Evolutionary conservation across 2,329 filamentous ascomycete species (phyloP).

Genomic region (Colletotrichum neosansevieriae): DNA sequence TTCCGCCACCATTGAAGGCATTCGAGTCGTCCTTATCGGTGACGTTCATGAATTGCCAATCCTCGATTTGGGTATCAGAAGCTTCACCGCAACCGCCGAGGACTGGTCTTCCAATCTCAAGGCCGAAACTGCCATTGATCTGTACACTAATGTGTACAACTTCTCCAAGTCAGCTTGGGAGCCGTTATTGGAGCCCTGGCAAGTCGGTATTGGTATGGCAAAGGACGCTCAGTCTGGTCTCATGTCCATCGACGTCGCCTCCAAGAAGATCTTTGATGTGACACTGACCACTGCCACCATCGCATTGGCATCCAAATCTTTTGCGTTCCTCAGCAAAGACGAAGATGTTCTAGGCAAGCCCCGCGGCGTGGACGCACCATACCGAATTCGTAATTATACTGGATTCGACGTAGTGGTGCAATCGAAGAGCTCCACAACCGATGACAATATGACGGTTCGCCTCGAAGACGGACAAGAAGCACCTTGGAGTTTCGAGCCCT

Average conservation of each 20-base stretch:
- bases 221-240: constrained; percentile 81
- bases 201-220: constrained; percentile 89
- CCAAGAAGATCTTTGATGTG: constrained; percentile 90
- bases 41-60: constrained; percentile 96
- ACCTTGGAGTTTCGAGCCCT: constrained; percentile 97
- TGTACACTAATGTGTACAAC: constrained; percentile 97
- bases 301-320: constrained; percentile 91
- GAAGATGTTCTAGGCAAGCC: constrained; percentile 96
- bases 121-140: constrained; percentile 90
- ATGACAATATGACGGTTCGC: constrained; percentile 80
- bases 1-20: constrained; percentile 85
- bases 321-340: constrained; percentile 87
- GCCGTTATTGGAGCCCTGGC: constrained; percentile 95
- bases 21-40: constrained; percentile 93
- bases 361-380: constrained; percentile 89
- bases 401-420: constrained; percentile 91
- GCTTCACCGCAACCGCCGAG: constrained; percentile 84
- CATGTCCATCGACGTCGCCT: constrained; percentile 86
- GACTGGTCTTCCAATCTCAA: constrained; percentile 93
- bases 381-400: constrained; percentile 94
- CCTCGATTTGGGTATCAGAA: constrained; percentile 92
- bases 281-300: constrained; percentile 95
- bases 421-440: constrained; percentile 75
- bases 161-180: constrained; percentile 99
- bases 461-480: constrained; percentile 90